Base-by-base conservation (phyloP, 225 moss, liverwort and hornwort species). In the Physcomitrium patens region DNA sequence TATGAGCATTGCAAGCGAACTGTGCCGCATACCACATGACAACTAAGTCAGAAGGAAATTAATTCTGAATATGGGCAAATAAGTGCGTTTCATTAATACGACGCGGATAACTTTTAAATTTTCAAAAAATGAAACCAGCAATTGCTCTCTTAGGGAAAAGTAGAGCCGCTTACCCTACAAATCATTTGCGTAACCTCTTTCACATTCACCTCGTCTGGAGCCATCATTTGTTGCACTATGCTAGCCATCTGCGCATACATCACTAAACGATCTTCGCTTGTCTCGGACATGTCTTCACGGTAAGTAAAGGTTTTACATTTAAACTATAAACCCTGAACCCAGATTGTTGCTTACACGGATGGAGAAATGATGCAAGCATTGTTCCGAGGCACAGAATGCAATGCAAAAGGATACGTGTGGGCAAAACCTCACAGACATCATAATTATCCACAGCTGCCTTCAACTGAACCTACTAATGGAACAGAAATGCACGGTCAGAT, bases 1-100 rank as follows among this genome's bases (percentile, higher is more conserved):
- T 89, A 69, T 99, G 97, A 37, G 94, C 94, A 77, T 99, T 99
- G 79, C 97, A 99, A 60, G 94, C 88, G 76, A 99, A 91, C 97
- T 97, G 87, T 57, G 74, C 60, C 57, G 63, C 17, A 54, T 50
- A 72, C 26, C 70, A 74, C 26, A 58, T 23, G 47, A 61, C 41
- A 77, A 59, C 0, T 27, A 26, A 66, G 66, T 81, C 75, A 75
- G 24, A 31, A 49, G 67, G 61, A 63, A 71, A 12, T 56, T 23
- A 70, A 31, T 68, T 60, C 31, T 68, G 28, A 63, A 15, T 23
- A 44, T 14, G 66, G 60, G 60, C 23, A 61, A 55, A 53, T 3
- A n/a, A 74, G 54, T 23, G 22, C 73, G 53, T 55, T 48, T 67
- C 65, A 43, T 48, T 26, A 23, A 74, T 45, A 70, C 8, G 42